Evolutionary conservation across 202 grass and related monocot species (phyloP).

Genomic region (Schoenoplectus triqueter): DNA sequence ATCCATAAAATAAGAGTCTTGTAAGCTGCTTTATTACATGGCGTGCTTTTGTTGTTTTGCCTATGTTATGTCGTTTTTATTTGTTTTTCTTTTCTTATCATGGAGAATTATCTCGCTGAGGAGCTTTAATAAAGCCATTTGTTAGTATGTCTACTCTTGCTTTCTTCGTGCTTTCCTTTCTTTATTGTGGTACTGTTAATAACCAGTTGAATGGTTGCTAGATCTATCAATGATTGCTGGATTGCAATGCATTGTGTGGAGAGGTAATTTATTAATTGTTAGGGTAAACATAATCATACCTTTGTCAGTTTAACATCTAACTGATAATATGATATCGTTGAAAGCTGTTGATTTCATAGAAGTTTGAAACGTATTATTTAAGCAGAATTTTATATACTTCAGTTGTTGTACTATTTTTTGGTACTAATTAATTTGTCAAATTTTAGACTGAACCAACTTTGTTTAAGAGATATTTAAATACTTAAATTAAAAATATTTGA

Average conservation of each 20-base stretch:
- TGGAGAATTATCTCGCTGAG: not conserved
- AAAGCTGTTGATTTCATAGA: too few species aligned
- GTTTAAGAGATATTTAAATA: too few species aligned
- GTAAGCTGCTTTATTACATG: not conserved
- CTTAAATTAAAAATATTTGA: too few species aligned
- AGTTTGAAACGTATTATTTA: too few species aligned
- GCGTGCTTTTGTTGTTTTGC: slow-evolving; percentile 10
- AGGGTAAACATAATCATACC: not conserved
- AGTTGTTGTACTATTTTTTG: too few species aligned
- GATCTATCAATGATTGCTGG: not conserved
- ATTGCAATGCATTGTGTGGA: not conserved
- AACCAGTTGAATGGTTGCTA: not conserved
- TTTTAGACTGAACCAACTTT: too few species aligned
- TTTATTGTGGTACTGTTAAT: not conserved
- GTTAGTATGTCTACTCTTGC: not conserved
- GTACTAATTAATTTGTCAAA: too few species aligned
- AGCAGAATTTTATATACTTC: too few species aligned
- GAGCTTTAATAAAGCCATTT: slow-evolving; percentile 20
- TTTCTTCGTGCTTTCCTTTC: not conserved
- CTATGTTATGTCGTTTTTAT: not conserved
- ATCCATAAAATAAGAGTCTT: slow-evolving; percentile 37
- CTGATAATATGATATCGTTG: too few species aligned
- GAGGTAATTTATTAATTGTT: not conserved
- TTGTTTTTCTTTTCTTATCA: slow-evolving; percentile 9
- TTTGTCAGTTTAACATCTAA: too few species aligned